phyloP scores from a whole-genome alignment of 2,329 filamentous ascomycete genomes.

The Sporothrix inflata region DNA sequence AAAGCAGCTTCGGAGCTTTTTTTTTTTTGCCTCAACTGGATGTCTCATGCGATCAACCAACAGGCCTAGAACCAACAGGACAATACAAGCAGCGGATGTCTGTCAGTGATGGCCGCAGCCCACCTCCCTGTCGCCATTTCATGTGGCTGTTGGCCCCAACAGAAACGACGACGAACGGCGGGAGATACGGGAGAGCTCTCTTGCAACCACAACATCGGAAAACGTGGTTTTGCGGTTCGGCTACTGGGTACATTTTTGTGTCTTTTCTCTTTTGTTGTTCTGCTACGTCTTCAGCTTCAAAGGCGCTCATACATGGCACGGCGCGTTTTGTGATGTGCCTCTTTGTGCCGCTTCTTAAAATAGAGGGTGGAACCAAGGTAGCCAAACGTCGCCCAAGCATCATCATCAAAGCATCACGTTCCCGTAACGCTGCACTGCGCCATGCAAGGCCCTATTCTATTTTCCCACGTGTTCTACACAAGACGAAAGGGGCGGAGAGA shows the following conservation, averaged over 20 bases:
- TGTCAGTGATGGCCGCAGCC: not conserved
- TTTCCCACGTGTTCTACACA: not conserved
- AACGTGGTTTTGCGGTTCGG: slow-evolving; percentile 1
- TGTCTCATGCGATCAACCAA: not conserved
- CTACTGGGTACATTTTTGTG: not conserved
- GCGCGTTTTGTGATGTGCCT: not conserved
- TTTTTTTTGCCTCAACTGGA: not conserved
- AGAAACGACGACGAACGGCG: not conserved
- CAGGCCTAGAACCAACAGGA: not conserved
- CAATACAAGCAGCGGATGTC: not conserved
- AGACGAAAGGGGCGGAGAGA: not conserved
- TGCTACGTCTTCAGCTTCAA: not conserved
- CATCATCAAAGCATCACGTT: not conserved
- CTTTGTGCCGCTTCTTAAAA: not conserved
- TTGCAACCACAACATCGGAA: not conserved
- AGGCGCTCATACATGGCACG: not conserved
- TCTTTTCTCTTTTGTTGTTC: not conserved
- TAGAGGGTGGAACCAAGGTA: not conserved
- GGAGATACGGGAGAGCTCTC: not conserved
- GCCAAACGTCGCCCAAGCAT: not conserved
- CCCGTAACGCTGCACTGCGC: not conserved
- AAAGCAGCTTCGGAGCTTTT: not conserved
- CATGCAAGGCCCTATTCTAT: not conserved
- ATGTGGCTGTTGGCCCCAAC: not conserved
- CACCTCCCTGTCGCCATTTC: not conserved